These are phyloP conservation scores for Pyracantha coccinea DNA, from an alignment of 331 rosid genomes.

Conservation along the genomic window DNA sequence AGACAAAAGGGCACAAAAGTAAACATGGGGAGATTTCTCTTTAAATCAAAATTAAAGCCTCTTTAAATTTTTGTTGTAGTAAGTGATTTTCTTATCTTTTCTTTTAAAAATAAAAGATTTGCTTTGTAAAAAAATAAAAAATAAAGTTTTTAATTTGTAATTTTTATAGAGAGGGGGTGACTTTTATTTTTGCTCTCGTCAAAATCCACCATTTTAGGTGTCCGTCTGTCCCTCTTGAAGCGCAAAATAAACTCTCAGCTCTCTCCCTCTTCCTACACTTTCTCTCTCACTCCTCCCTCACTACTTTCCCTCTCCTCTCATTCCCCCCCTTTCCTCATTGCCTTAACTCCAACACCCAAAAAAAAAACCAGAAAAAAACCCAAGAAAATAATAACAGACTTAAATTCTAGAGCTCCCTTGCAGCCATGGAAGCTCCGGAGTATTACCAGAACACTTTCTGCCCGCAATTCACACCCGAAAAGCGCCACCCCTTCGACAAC, in stretches of 20 bases:
- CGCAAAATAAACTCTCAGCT: conserved; percentile 41
- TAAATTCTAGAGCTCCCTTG: background rate
- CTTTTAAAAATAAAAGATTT: background rate
- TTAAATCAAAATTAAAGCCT: conserved; percentile 21
- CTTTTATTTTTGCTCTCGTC: background rate
- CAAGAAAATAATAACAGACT: background rate
- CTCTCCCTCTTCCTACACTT: conserved; percentile 28
- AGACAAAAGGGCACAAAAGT: conserved; percentile 23
- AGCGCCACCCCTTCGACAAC: conserved; percentile 14
- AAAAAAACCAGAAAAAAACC: background rate
- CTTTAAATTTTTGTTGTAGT: conserved; percentile 13
- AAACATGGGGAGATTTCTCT: conserved; percentile 13
- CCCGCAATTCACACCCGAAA: conserved; percentile 35
- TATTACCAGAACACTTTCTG: conserved; percentile 31
- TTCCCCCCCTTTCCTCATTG: conserved; percentile 4
- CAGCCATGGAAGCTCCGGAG: conserved; percentile 64
- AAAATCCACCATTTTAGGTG: conserved; percentile 42
- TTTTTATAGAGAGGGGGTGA: no score
- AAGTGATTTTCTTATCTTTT: background rate
- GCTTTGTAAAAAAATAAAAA: no score
- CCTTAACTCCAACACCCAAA: conserved; percentile 10
- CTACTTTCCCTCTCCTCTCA: conserved; percentile 12
- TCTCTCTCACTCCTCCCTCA: conserved; percentile 29
- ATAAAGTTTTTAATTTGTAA: no score
- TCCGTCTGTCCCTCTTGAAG: conserved; percentile 57